Percentiles rank a stretch among this genome's conserved stretches.
These are phyloP conservation scores for Penicillium subrubescens DNA, from an alignment of 495 filamentous ascomycete species.

Conservation along the genomic window DNA sequence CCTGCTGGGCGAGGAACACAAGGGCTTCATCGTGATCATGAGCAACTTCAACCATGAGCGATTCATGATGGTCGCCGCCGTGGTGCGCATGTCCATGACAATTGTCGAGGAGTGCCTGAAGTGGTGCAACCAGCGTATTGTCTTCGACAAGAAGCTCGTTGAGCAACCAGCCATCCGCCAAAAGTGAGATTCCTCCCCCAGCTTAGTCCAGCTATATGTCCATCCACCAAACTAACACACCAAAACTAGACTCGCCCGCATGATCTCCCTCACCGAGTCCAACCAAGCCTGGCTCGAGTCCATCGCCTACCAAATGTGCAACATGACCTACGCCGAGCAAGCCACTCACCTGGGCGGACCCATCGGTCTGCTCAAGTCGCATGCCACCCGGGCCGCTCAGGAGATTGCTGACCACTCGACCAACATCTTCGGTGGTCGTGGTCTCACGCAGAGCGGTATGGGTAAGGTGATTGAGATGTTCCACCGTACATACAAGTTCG, in stretches of 20 bases:
- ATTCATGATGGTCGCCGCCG: constrained; percentile 68
- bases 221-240: constrained; percentile 8
- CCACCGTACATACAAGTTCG: constrained; percentile 84
- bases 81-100: constrained; percentile 64
- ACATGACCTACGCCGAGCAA: constrained; percentile 81
- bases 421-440: constrained; percentile 86
- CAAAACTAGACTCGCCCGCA: constrained; percentile 65
- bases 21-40: constrained; percentile 87
- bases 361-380: constrained; percentile 82
- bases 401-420: constrained; percentile 81
- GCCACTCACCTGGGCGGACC: constrained; percentile 75
- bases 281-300: constrained; percentile 86
- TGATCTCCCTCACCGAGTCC: constrained; percentile 80
- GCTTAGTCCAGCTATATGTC: not conserved
- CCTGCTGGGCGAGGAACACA: constrained; percentile 80
- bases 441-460: constrained; percentile 81
- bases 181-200: constrained; percentile 51
- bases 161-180: constrained; percentile 85
- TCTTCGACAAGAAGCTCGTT: constrained; percentile 79
- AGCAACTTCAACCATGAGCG: constrained; percentile 85
- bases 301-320: constrained; percentile 84
- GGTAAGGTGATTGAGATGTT: constrained; percentile 80
- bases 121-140: constrained; percentile 87
- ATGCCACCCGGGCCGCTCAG: constrained; percentile 71
- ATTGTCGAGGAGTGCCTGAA: constrained; percentile 86